These are phyloP conservation scores for Trichocomaceae sp. DNA, from an alignment of 2,329 filamentous ascomycete genomes.

Conservation along the genomic window DNA sequence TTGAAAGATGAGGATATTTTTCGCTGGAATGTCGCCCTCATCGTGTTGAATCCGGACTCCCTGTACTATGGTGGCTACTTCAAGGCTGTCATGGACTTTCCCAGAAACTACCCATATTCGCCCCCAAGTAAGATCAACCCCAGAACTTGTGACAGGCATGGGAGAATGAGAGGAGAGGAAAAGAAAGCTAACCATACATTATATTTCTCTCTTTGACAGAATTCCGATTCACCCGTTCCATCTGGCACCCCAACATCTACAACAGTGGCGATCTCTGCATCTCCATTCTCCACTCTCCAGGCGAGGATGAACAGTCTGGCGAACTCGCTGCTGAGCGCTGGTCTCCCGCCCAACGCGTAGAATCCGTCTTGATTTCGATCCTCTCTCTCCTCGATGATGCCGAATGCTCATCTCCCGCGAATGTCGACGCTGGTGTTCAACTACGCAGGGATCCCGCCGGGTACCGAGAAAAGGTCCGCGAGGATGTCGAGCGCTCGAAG, in stretches of 20 bases:
- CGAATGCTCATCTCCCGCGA: conserved; percentile 87
- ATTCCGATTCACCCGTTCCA: conserved; percentile 73
- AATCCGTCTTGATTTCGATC: conserved; percentile 89
- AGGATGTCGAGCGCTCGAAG: conserved; percentile 67
- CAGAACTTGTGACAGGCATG: too few species aligned
- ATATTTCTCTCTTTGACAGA: conserved; percentile 37
- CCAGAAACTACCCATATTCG: conserved; percentile 78
- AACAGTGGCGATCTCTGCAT: conserved; percentile 86
- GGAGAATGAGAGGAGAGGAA: not conserved
- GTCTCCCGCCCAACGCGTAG: conserved; percentile 88
- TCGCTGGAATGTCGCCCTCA: conserved; percentile 79
- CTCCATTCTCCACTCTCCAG: conserved; percentile 87
- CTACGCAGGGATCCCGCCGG: conserved; percentile 64
- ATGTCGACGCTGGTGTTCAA: conserved; percentile 85
- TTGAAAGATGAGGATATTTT: conserved; percentile 77
- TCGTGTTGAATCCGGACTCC: conserved; percentile 88
- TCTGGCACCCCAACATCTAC: conserved; percentile 94
- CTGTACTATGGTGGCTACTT: conserved; percentile 91
- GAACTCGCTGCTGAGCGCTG: conserved; percentile 86
- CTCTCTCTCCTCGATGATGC: conserved; percentile 88
- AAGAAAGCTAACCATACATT: not conserved
- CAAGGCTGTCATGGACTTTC: conserved; percentile 81
- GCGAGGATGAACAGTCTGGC: conserved; percentile 87
- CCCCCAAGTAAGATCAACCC: conserved; percentile 55
- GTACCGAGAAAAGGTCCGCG: conserved; percentile 65